Evolutionary conservation across 495 filamentous ascomycete genomes (phyloP).

Genomic region (Aspergillus sclerotioniger): DNA sequence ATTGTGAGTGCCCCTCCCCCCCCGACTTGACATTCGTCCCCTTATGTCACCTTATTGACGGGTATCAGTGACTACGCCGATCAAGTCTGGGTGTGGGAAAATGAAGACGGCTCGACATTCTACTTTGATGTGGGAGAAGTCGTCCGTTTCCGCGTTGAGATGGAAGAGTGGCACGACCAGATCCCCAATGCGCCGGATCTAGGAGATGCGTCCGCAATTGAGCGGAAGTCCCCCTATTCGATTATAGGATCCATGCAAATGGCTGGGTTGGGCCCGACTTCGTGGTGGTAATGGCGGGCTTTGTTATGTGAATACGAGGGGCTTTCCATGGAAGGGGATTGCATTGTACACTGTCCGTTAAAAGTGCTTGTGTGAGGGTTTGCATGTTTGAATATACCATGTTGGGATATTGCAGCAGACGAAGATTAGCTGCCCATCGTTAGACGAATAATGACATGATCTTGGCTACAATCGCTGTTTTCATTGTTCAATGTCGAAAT

Average conservation of each 20-base stretch:
- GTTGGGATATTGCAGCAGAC: background rate
- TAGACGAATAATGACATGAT: background rate
- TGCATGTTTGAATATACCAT: background rate
- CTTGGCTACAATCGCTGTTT: background rate
- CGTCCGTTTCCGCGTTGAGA: slow-evolving; percentile 78
- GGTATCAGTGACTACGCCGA: slow-evolving; percentile 61
- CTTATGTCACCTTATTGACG: slow-evolving; percentile 25
- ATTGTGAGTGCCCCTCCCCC: slow-evolving; percentile 57
- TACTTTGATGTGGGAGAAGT: slow-evolving; percentile 87
- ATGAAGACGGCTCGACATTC: slow-evolving; percentile 63
- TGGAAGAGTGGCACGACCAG: slow-evolving; percentile 87
- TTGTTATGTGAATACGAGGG: background rate
- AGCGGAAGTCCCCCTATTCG: slow-evolving; percentile 62
- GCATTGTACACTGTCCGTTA: background rate
- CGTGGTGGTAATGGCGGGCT: slow-evolving; percentile 43
- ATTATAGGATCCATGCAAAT: slow-evolving; percentile 59
- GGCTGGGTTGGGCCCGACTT: slow-evolving; percentile 47
- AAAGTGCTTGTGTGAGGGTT: background rate
- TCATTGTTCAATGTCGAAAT: background rate
- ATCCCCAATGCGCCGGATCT: slow-evolving; percentile 66
- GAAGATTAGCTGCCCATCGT: background rate
- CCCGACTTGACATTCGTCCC: background rate
- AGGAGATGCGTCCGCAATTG: slow-evolving; percentile 44
- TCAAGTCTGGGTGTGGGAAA: slow-evolving; percentile 77
- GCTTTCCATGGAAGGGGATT: background rate